Conservation (phyloP, 345 rosid genomes). For the Laguncularia racemosa region DNA sequence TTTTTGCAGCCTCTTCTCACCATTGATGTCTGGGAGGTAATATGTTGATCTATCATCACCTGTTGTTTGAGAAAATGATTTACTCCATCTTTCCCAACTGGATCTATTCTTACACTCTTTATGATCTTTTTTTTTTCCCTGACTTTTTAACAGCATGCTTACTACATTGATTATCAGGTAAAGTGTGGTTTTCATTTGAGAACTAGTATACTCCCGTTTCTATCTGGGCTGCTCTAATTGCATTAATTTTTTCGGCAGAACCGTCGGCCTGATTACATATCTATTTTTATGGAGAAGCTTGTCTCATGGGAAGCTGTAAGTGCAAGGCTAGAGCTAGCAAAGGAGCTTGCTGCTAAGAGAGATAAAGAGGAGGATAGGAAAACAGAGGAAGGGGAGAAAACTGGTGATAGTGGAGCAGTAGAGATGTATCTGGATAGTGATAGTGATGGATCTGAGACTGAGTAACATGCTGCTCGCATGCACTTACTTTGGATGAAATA, state of each 20-base stretch:
- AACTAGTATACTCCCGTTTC: no score
- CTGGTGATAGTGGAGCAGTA: constrained; percentile 19
- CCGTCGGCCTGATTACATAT: constrained; percentile 58
- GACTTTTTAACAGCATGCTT: constrained; percentile 62
- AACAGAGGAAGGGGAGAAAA: constrained; percentile 23
- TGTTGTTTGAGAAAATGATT: neutral
- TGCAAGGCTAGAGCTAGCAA: constrained; percentile 62
- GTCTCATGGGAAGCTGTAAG: constrained; percentile 91
- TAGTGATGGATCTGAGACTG: constrained; percentile 37
- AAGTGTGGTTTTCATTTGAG: neutral
- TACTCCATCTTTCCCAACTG: no score
- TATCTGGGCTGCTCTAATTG: no score
- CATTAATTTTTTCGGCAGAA: constrained; percentile 28
- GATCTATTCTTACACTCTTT: neutral
- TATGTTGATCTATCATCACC: neutral
- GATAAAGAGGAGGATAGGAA: constrained; percentile 51
- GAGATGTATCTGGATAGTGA: constrained; percentile 28
- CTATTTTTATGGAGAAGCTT: constrained; percentile 64
- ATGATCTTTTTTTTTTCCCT: constrained; percentile 3
- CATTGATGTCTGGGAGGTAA: constrained; percentile 98
- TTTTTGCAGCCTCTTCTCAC: constrained; percentile 81
- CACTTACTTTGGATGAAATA: no score
- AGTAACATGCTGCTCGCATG: constrained; percentile 11
- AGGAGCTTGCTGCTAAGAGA: constrained; percentile 46
- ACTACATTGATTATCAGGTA: constrained; percentile 94